Percentiles rank a stretch among this genome's conserved stretches.
phyloP scores from a whole-genome alignment of 2,329 filamentous ascomycete genomes.

The Aspergillus sp. region DNA sequence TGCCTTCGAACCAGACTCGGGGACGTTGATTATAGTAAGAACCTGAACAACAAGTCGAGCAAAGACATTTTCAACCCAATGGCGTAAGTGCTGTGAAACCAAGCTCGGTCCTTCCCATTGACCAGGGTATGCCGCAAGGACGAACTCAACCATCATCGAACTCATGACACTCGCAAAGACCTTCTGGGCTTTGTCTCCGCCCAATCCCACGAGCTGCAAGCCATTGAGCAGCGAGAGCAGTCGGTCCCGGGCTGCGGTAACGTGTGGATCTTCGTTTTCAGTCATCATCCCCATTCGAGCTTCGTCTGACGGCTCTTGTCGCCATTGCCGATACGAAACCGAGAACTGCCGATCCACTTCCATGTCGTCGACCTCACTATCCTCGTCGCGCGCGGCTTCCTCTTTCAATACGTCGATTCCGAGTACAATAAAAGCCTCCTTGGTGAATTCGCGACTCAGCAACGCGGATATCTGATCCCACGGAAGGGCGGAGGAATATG shows the following conservation, averaged over 20 bases:
- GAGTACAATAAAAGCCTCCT: constrained; percentile 36
- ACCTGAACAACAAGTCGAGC: constrained; percentile 45
- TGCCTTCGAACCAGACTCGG: constrained; percentile 14
- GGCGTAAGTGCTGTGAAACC: constrained; percentile 42
- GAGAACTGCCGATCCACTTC: constrained; percentile 30
- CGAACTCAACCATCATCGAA: constrained; percentile 48
- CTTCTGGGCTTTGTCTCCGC: constrained; percentile 47
- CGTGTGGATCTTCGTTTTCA: constrained; percentile 21
- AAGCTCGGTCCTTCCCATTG: constrained; percentile 47
- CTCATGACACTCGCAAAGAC: constrained; percentile 53
- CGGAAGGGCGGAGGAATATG: constrained; percentile 35
- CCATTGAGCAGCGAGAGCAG: constrained; percentile 36
- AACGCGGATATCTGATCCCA: constrained; percentile 35
- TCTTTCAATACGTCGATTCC: constrained; percentile 28
- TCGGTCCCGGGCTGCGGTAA: constrained; percentile 24
- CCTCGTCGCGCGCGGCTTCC: constrained; percentile 12
- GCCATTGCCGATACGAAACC: constrained; percentile 33
- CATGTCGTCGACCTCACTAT: constrained; percentile 23
- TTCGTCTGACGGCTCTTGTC: constrained; percentile 21
- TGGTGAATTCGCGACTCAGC: constrained; percentile 38
- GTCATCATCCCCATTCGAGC: constrained; percentile 25
- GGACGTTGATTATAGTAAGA: constrained; percentile 32
- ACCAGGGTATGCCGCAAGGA: constrained; percentile 49
- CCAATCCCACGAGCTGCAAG: constrained; percentile 48
- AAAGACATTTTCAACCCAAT: constrained; percentile 51